Conservation (phyloP, 257 asterid species). For the Solanum arcanum region DNA sequence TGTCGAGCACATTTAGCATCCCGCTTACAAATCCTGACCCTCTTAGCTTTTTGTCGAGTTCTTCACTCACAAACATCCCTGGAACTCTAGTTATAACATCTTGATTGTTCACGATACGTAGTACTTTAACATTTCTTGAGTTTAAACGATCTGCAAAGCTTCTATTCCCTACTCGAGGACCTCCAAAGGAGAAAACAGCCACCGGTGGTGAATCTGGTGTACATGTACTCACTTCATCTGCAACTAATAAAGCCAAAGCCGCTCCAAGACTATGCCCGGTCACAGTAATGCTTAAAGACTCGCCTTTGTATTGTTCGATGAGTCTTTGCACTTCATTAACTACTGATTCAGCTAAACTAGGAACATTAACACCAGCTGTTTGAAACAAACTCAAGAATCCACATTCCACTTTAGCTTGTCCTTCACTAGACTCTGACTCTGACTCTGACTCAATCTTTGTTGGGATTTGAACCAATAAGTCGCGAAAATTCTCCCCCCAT, state of each 20-base stretch:
- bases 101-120: slow-evolving; percentile 59
- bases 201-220: slow-evolving; percentile 41
- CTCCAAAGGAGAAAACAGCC: slow-evolving; percentile 80
- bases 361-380: slow-evolving; percentile 61
- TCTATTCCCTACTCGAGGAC: slow-evolving; percentile 80
- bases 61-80: slow-evolving; percentile 78
- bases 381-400: slow-evolving; percentile 54
- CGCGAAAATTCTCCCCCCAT: slow-evolving; percentile 79
- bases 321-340: slow-evolving; percentile 52
- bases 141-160: slow-evolving; percentile 36
- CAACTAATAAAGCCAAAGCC: slow-evolving; percentile 71
- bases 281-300: slow-evolving; percentile 62
- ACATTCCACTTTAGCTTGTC: slow-evolving; percentile 50
- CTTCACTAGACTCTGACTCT: neutral
- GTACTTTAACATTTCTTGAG: slow-evolving; percentile 45
- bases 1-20: slow-evolving; percentile 36
- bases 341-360: slow-evolving; percentile 62
- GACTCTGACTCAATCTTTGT: neutral
- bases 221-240: slow-evolving; percentile 47
- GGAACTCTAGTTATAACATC: slow-evolving; percentile 77
- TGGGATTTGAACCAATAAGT: slow-evolving; percentile 34
- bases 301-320: slow-evolving; percentile 65
- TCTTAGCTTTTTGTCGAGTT: slow-evolving; percentile 43
- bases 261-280: slow-evolving; percentile 94
- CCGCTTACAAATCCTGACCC: slow-evolving; percentile 10